Evolutionary conservation across 192 early-diverging fungal species (phyloP).

Genomic region (Coemansia sp.): DNA sequence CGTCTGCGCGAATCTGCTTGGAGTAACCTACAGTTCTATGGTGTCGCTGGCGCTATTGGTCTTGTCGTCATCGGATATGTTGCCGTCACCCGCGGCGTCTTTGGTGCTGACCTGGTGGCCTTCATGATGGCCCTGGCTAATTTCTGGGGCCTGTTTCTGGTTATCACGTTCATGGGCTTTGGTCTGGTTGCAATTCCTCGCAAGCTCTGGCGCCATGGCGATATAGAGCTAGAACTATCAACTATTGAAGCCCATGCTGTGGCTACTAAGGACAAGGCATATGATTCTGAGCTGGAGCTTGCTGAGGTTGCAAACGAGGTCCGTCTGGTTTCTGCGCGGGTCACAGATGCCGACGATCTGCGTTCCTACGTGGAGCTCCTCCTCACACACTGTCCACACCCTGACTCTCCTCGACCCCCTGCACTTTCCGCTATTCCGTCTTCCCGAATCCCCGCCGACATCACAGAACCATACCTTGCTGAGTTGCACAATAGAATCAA

Average conservation of each 20-base stretch:
- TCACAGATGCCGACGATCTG: slow-evolving; percentile 51
- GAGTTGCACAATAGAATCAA: slow-evolving; percentile 71
- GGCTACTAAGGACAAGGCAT: slow-evolving; percentile 72
- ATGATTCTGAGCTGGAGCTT: slow-evolving; percentile 82
- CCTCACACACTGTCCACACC: slow-evolving; percentile 56
- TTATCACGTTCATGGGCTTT: slow-evolving; percentile 89
- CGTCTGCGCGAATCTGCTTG: slow-evolving; percentile 70
- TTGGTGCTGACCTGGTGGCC: slow-evolving; percentile 59
- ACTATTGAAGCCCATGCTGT: slow-evolving; percentile 68
- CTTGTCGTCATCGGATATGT: slow-evolving; percentile 75
- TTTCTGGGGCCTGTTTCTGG: slow-evolving; percentile 88
- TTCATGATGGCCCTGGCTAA: slow-evolving; percentile 92
- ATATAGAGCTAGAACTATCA: slow-evolving; percentile 59
- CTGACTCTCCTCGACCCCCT: background rate
- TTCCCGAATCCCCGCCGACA: slow-evolving; percentile 48
- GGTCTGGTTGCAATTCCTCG: slow-evolving; percentile 90
- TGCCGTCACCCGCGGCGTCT: slow-evolving; percentile 56
- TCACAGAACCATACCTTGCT: slow-evolving; percentile 67
- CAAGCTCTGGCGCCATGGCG: slow-evolving; percentile 75
- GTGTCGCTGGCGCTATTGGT: slow-evolving; percentile 66
- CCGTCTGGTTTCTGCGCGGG: slow-evolving; percentile 31
- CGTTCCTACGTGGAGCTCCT: slow-evolving; percentile 64
- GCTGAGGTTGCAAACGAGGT: slow-evolving; percentile 56
- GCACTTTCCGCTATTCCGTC: slow-evolving; percentile 2
- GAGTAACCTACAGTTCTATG: slow-evolving; percentile 83